These are phyloP conservation scores for Colletotrichum sp. DNA, from an alignment of 2,329 filamentous ascomycete genomes.

Conservation along the genomic window DNA sequence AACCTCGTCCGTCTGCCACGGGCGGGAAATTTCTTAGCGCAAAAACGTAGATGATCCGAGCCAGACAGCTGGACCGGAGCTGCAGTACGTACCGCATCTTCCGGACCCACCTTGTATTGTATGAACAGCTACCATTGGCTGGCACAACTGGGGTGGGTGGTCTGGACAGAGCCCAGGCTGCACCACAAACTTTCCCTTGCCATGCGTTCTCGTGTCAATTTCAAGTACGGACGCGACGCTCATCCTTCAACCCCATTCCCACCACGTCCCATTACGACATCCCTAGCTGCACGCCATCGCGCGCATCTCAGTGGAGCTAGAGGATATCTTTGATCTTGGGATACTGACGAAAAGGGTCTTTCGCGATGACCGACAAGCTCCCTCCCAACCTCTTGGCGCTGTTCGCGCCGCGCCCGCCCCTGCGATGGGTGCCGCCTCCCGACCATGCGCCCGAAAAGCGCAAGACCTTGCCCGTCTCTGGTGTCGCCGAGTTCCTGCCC, in stretches of 20 bases:
- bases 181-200: constrained; percentile 16
- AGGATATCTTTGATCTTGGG: background rate
- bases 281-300: background rate
- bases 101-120: background rate
- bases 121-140: background rate
- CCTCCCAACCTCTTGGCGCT: constrained; percentile 91
- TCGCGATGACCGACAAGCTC: constrained; percentile 91
- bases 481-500: constrained; percentile 77
- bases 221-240: constrained; percentile 2
- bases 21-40: constrained; percentile 21
- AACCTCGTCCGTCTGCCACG: background rate
- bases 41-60: constrained; percentile 7
- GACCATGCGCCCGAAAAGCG: constrained; percentile 86
- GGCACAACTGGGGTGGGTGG: constrained; percentile 1
- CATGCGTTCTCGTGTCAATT: constrained; percentile 11
- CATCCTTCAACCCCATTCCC: background rate
- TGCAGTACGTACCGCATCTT: constrained; percentile 6
- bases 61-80: background rate
- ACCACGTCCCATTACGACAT: background rate
- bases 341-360: background rate
- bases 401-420: constrained; percentile 90
- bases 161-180: background rate
- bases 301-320: background rate
- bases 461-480: constrained; percentile 74
- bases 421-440: constrained; percentile 85